Conservation (phyloP, 805 yeast genomes). For the Yamadazyma laniorum region DNA sequence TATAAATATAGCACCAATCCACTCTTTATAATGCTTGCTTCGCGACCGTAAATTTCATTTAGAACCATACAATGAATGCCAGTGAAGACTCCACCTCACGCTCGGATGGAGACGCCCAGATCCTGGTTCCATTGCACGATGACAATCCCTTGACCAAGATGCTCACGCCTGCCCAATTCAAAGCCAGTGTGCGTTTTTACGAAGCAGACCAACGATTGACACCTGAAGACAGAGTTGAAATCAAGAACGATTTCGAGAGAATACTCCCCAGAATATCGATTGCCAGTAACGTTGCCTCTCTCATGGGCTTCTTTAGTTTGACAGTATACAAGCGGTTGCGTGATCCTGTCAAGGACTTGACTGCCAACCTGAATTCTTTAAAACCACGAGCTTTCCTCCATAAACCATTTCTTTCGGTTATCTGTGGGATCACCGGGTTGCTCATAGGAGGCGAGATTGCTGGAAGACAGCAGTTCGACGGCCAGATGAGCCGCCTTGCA, state of each 20-base stretch:
- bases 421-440: slow-evolving; percentile 29
- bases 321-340: slow-evolving; percentile 23
- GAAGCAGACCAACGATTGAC: slow-evolving; percentile 39
- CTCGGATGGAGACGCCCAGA: neutral
- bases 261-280: slow-evolving; percentile 24
- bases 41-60: no score
- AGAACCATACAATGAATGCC: no score
- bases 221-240: slow-evolving; percentile 27
- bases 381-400: slow-evolving; percentile 17
- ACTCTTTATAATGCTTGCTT: no score
- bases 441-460: slow-evolving; percentile 25
- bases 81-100: neutral
- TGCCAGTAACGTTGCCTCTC: slow-evolving; percentile 26
- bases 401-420: slow-evolving; percentile 33
- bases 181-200: slow-evolving; percentile 38
- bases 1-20: no score
- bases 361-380: neutral
- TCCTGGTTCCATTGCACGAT: slow-evolving; percentile 4
- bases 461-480: slow-evolving; percentile 21
- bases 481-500: slow-evolving; percentile 18
- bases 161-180: slow-evolving; percentile 33
- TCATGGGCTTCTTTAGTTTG: slow-evolving; percentile 29
- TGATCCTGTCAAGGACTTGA: neutral
- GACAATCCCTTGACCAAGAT: slow-evolving; percentile 27
- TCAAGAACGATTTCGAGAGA: slow-evolving; percentile 29